These are phyloP conservation scores for Amanita rimosa DNA, from an alignment of 768 basidiomycete genomes.

Conservation along the genomic window DNA sequence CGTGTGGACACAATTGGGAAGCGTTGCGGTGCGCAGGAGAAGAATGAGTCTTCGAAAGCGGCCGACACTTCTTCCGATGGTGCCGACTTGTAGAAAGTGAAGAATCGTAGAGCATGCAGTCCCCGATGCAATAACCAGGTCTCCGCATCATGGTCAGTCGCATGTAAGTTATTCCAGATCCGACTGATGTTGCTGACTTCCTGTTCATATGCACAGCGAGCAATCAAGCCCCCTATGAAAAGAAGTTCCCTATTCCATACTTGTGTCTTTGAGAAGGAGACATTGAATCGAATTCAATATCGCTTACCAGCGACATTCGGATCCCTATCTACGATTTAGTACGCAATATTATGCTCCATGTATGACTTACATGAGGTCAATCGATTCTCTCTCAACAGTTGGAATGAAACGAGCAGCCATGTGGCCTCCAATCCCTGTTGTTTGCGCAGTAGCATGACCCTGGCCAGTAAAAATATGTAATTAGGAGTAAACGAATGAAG, in stretches of 20 bases:
- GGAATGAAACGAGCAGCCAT: slow-evolving; percentile 82
- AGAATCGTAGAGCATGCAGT: slow-evolving; percentile 79
- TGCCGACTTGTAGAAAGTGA: slow-evolving; percentile 81
- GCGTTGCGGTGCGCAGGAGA: slow-evolving; percentile 39
- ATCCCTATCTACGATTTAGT: slow-evolving; percentile 36
- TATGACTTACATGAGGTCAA: slow-evolving; percentile 66
- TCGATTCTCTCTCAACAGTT: slow-evolving; percentile 91
- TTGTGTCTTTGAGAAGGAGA: slow-evolving; percentile 14
- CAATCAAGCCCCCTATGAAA: slow-evolving; percentile 72
- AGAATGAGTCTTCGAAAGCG: slow-evolving; percentile 70
- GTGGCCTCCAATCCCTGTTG: slow-evolving; percentile 65
- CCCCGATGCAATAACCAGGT: slow-evolving; percentile 46
- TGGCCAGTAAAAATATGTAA: slow-evolving; percentile 14
- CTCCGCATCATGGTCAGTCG: slow-evolving; percentile 30
- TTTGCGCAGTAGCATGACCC: slow-evolving; percentile 90
- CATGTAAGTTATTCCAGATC: slow-evolving; percentile 45
- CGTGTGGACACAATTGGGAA: slow-evolving; percentile 68
- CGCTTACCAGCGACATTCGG: slow-evolving; percentile 62
- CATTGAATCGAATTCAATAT: not conserved
- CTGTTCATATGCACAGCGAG: slow-evolving; percentile 75
- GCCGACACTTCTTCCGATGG: slow-evolving; percentile 72
- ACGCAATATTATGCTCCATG: not conserved
- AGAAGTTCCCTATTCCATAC: slow-evolving; percentile 91
- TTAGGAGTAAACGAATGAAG: not conserved
- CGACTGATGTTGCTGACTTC: slow-evolving; percentile 54